Percentiles rank a stretch among this genome's conserved stretches.
phyloP scores from a whole-genome alignment of 1,139 yeast genomes.

The Saccharomyces uvarum region DNA sequence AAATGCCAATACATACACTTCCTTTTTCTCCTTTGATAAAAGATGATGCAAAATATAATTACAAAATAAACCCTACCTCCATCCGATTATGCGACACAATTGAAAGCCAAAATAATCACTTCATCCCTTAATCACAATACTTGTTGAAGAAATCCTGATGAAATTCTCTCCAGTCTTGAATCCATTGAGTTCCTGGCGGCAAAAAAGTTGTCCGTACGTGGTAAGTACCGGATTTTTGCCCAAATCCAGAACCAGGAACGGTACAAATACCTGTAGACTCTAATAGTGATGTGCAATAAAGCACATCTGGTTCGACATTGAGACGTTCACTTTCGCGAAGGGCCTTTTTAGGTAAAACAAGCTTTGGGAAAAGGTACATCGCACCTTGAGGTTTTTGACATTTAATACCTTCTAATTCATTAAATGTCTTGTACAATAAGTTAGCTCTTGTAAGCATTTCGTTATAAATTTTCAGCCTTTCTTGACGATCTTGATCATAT shows the following conservation, averaged over 20 bases:
- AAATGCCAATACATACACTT: neutral
- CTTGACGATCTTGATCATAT: slow-evolving; percentile 56
- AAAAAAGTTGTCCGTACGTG: slow-evolving; percentile 93
- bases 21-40: neutral
- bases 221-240: slow-evolving; percentile 79
- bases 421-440: slow-evolving; percentile 60
- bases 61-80: neutral
- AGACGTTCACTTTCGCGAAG: slow-evolving; percentile 50
- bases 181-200: slow-evolving; percentile 92
- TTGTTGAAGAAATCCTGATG: slow-evolving; percentile 61
- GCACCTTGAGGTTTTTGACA: slow-evolving; percentile 94
- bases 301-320: slow-evolving; percentile 65
- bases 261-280: slow-evolving; percentile 91
- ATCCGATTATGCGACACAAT: neutral
- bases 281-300: slow-evolving; percentile 74
- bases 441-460: slow-evolving; percentile 59
- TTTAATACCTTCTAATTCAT: slow-evolving; percentile 65
- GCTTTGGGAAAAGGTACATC: slow-evolving; percentile 86
- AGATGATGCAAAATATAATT: slow-evolving; percentile 1
- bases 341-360: slow-evolving; percentile 57
- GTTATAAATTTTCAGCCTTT: slow-evolving; percentile 52
- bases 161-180: slow-evolving; percentile 64
- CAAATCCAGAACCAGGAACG: slow-evolving; percentile 95
- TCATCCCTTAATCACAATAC: slow-evolving; percentile 33
- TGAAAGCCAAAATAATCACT: neutral